A percentile compares a stretch with the other conserved stretches of the same genome.
phyloP scores from a whole-genome alignment of 2,329 filamentous ascomycete genomes.

The Clarireedia homoeocarpa region DNA sequence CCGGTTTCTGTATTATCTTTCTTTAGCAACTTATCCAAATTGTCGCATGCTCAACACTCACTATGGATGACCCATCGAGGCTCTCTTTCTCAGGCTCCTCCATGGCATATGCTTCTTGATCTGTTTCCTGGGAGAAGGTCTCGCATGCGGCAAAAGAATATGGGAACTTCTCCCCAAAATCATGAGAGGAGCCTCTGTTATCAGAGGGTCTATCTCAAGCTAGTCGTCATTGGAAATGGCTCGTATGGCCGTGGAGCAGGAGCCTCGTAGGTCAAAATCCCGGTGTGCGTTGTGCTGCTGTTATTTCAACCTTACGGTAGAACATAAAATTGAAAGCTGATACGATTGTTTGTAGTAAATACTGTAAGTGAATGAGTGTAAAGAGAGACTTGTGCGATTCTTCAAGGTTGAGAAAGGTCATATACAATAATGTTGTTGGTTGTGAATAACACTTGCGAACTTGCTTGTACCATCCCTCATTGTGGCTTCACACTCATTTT shows the following conservation, averaged over 20 bases:
- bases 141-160: background rate
- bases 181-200: conserved; percentile 7
- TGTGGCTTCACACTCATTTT: conserved; percentile 5
- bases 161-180: background rate
- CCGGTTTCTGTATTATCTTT: conserved; percentile 55
- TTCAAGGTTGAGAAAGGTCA: conserved; percentile 2
- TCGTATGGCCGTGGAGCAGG: conserved; percentile 1
- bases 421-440: conserved; percentile 8
- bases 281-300: conserved; percentile 1
- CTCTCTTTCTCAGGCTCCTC: conserved; percentile 44
- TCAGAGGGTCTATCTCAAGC: conserved; percentile 4
- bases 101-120: conserved; percentile 29
- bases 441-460: background rate
- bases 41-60: conserved; percentile 34
- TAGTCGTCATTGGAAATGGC: conserved; percentile 10
- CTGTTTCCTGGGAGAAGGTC: background rate
- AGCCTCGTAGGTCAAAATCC: conserved; percentile 1
- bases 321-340: background rate
- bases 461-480: conserved; percentile 1
- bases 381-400: conserved; percentile 2
- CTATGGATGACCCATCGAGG: conserved; percentile 70
- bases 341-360: background rate
- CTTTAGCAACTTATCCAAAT: conserved; percentile 9
- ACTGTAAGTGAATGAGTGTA: conserved; percentile 4
- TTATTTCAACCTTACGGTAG: background rate